Base-by-base conservation (phyloP, 202 grass and related monocot species). In the Schoenoplectus triqueter region DNA sequence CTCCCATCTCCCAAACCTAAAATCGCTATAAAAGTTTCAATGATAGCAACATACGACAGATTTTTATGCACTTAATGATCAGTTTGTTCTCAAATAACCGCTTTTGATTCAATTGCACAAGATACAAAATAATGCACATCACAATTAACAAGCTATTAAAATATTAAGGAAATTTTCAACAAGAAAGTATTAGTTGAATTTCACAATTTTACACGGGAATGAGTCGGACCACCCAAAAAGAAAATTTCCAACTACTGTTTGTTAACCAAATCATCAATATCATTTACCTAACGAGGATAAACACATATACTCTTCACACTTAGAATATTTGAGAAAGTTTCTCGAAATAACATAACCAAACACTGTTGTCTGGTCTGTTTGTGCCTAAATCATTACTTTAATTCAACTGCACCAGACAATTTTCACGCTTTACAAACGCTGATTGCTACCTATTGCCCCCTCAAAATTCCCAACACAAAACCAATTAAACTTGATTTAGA, bases 261-360 rank as follows among this genome's bases (percentile, higher is more conserved):
- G 4, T 15, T 76, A 76, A 39, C 72, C 75, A n/a, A 45, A n/a
- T 54, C 15, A 78, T 78, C 15, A 15, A n/a, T 1, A 78, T 78
- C 21, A 59, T 60, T 78, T 78, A 45, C 55, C 75, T 10, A 78
- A 78, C 60, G 31, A 61, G 39, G 55, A 60, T 78, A 42, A 44
- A 61, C 41, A 14, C 70, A 76, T 18, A 42, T 59, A 78, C 55
- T 42, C 7, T 61, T 78, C 7, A 55, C 39, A 78, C 54, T 39
- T 44, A 78, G 15, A 78, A 18, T 44, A 7, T 61, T 39, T 42
- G 14, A 44, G 15, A 60, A 61, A 44, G 6, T n/a, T 44, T 45
- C 52, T 78, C 55, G 39, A 78, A 44, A 44, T 44, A 61, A 51
- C 47, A n/a, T 15, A 11, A 15, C 7, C 20, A 11, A 5, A 9